phyloP scores from a whole-genome alignment of 2,329 filamentous ascomycete species.

The Paecilomyces niveus region DNA sequence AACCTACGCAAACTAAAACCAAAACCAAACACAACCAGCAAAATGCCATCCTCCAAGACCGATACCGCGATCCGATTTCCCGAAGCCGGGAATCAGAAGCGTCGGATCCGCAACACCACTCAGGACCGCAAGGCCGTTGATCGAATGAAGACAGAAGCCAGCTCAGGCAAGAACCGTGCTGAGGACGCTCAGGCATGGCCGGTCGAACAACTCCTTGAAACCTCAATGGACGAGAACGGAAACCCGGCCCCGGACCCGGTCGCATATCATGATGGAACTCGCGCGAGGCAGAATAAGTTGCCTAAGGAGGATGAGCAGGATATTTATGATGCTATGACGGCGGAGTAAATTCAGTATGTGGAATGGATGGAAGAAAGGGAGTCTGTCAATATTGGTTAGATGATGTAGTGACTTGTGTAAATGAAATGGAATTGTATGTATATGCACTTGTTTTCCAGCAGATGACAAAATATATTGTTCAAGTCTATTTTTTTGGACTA shows the following conservation, averaged over 20 bases:
- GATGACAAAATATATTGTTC: neutral
- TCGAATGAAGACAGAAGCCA: constrained; percentile 8
- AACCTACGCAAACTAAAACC: neutral
- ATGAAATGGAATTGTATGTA: neutral
- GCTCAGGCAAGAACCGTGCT: constrained; percentile 1
- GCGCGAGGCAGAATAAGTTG: constrained; percentile 10
- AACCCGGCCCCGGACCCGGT: constrained; percentile 24
- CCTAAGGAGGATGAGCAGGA: constrained; percentile 18
- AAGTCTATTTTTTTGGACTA: neutral
- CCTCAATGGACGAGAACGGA: constrained; percentile 23
- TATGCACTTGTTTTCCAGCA: neutral
- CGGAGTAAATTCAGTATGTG: neutral
- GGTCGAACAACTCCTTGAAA: constrained; percentile 21
- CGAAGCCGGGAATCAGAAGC: constrained; percentile 13
- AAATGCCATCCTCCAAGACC: constrained; percentile 16
- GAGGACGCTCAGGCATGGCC: constrained; percentile 14
- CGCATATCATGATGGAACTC: constrained; percentile 14
- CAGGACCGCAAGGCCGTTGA: constrained; percentile 15
- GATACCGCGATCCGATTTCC: constrained; percentile 17
- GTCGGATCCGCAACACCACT: constrained; percentile 14
- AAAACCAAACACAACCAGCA: neutral
- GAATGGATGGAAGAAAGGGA: neutral
- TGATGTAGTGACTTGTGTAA: neutral
- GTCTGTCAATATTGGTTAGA: neutral
- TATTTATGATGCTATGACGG: constrained; percentile 14